Evolutionary conservation across 2,329 filamentous ascomycete genomes (phyloP).

Genomic region (Orbilia javanica): DNA sequence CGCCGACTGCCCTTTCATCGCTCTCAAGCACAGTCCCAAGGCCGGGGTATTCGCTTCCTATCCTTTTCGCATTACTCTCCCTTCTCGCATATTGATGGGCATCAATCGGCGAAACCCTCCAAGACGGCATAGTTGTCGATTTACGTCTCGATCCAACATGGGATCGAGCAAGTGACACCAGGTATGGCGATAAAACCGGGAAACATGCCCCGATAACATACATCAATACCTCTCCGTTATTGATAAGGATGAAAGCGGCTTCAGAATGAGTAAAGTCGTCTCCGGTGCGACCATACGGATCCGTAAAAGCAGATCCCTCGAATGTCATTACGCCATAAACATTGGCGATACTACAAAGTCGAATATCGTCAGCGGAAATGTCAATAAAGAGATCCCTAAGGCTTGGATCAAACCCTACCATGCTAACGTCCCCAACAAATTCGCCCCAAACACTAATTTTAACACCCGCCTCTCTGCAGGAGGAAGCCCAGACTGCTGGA

Average conservation of each 20-base stretch:
- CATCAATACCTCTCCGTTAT: slow-evolving; percentile 54
- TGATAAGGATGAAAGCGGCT: slow-evolving; percentile 53
- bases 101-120: slow-evolving; percentile 33
- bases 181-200: slow-evolving; percentile 53
- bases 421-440: slow-evolving; percentile 46
- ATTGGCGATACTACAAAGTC: slow-evolving; percentile 34
- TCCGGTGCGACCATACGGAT: slow-evolving; percentile 13
- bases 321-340: slow-evolving; percentile 47
- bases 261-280: slow-evolving; percentile 56
- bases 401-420: slow-evolving; percentile 39
- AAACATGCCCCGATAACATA: slow-evolving; percentile 55
- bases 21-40: slow-evolving; percentile 34
- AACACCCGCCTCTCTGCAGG: slow-evolving; percentile 43
- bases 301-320: slow-evolving; percentile 19
- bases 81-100: slow-evolving; percentile 30
- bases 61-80: slow-evolving; percentile 27
- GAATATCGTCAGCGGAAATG: background rate
- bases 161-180: slow-evolving; percentile 49
- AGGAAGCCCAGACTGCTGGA: slow-evolving; percentile 41
- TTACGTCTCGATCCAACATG: slow-evolving; percentile 36
- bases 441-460: slow-evolving; percentile 49
- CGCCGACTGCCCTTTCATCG: slow-evolving; percentile 23
- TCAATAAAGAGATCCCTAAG: background rate
- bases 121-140: slow-evolving; percentile 49
- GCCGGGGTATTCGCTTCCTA: slow-evolving; percentile 6